Base-by-base conservation (phyloP, 139 green algal genomes). In the Dunaliella primolecta region DNA sequence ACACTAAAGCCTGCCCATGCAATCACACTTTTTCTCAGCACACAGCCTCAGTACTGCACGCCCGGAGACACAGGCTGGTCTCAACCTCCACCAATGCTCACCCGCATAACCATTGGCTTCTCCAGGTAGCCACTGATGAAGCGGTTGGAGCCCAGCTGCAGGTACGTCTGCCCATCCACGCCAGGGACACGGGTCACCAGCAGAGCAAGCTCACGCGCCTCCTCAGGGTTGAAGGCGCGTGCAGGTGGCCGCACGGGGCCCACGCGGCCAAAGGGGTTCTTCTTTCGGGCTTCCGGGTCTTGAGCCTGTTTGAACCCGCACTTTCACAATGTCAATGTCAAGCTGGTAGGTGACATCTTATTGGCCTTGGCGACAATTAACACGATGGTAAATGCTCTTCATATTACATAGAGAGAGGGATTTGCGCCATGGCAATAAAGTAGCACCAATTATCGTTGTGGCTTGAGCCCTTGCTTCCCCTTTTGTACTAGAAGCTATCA, bases 101-200 rank as follows among this genome's bases (percentile, higher is more conserved):
- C 89, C 85, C 95, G 95, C 34, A 98, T 87, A 36, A 94, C 91
- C 34, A 97, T 86, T 0, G 81, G 87, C 33, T 95, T 93, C 81
- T 96, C 70, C 33, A 96, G 71, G 90, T 98, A 99, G 1, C 97
- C 97, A 46, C 96, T 88, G 55, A 89, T 86, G 79, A 98, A 98
- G 36, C 90, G 88, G 77, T 93, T 85, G 35, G 57, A 90, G 23
- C 84, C 78, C 31, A 87, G 27, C 79, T 76, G 46, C 36, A 87
- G n/a, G 79, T 84, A 84, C 23, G n/a, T 81, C 64, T 82, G 36
- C 7, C 78, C 84, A 30, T 87, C 84, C 32, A 74, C 30, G 20
- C 84, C 84, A 30, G 34, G 84, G 34, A 64, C 57, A 1, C 78
- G 70, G 1, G 35, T 70, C 74, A 88, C 80, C n/a, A 81, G 2